Conservation (phyloP, 805 yeast species). For the Saccharomyces eubayanus region DNA sequence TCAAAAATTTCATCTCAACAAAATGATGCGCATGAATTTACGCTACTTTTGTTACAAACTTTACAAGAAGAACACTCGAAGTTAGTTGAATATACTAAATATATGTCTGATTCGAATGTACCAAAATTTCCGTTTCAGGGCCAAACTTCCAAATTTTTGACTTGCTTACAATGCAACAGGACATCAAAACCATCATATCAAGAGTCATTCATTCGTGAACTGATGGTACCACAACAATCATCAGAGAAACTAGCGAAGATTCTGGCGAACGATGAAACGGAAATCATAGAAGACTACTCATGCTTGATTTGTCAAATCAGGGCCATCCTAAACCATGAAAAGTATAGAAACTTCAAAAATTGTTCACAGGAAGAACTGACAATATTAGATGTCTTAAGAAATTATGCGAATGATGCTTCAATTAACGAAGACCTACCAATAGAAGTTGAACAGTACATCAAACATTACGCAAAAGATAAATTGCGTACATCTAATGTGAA, state of each 20-base stretch:
- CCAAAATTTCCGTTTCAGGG: slow-evolving; percentile 76
- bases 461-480: slow-evolving; percentile 38
- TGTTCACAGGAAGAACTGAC: slow-evolving; percentile 18
- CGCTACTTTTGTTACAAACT: slow-evolving; percentile 73
- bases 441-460: slow-evolving; percentile 40
- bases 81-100: slow-evolving; percentile 31
- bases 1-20: slow-evolving; percentile 72
- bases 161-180: slow-evolving; percentile 59
- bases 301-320: slow-evolving; percentile 62
- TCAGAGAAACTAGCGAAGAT: slow-evolving; percentile 44
- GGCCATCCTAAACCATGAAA: slow-evolving; percentile 34
- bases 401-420: slow-evolving; percentile 31
- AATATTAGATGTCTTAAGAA: slow-evolving; percentile 31
- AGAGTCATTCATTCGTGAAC: slow-evolving; percentile 62
- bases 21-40: slow-evolving; percentile 91
- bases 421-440: slow-evolving; percentile 62
- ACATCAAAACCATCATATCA: slow-evolving; percentile 50
- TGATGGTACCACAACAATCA: slow-evolving; percentile 57
- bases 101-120: slow-evolving; percentile 19
- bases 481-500: slow-evolving; percentile 40
- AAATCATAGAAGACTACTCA: slow-evolving; percentile 69
- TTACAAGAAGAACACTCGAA: slow-evolving; percentile 55
- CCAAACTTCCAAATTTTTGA: slow-evolving; percentile 52
- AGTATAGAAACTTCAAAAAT: slow-evolving; percentile 12
- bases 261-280: slow-evolving; percentile 49